These are phyloP conservation scores for Coleophoma eucalyptorum DNA, from an alignment of 2,329 filamentous ascomycete species.

Conservation along the genomic window DNA sequence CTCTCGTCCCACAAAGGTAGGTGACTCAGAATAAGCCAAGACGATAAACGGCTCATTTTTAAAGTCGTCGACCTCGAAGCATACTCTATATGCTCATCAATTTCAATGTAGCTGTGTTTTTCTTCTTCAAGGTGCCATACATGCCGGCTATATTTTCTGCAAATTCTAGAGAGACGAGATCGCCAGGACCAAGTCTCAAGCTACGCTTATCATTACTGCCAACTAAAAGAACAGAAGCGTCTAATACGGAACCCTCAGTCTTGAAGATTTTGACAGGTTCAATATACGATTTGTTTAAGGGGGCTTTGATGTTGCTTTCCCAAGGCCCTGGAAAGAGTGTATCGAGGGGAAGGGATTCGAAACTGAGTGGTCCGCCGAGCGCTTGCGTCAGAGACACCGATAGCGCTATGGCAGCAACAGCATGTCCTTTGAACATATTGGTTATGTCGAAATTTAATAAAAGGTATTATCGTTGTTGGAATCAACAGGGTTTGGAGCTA, in stretches of 20 bases:
- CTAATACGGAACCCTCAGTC: slow-evolving; percentile 28
- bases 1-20: slow-evolving; percentile 28
- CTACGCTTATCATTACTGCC: background rate
- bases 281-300: slow-evolving; percentile 30
- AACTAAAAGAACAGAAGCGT: slow-evolving; percentile 9
- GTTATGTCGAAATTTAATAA: too few relatives aligned
- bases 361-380: slow-evolving; percentile 5
- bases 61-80: slow-evolving; percentile 27
- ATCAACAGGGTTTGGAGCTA: too few relatives aligned
- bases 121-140: slow-evolving; percentile 18
- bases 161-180: slow-evolving; percentile 34
- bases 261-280: slow-evolving; percentile 28
- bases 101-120: background rate
- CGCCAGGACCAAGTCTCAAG: slow-evolving; percentile 23
- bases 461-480: too few relatives aligned
- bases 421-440: too few relatives aligned
- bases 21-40: slow-evolving; percentile 33
- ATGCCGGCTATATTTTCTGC: slow-evolving; percentile 35
- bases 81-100: slow-evolving; percentile 23
- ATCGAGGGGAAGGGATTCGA: slow-evolving; percentile 22
- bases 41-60: slow-evolving; percentile 26
- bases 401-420: too few relatives aligned
- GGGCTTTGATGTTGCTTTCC: slow-evolving; percentile 34
- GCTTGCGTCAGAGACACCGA: background rate
- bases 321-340: slow-evolving; percentile 35